Base-by-base conservation (phyloP, 2,329 filamentous ascomycete genomes). In the Fusarium sp. region DNA sequence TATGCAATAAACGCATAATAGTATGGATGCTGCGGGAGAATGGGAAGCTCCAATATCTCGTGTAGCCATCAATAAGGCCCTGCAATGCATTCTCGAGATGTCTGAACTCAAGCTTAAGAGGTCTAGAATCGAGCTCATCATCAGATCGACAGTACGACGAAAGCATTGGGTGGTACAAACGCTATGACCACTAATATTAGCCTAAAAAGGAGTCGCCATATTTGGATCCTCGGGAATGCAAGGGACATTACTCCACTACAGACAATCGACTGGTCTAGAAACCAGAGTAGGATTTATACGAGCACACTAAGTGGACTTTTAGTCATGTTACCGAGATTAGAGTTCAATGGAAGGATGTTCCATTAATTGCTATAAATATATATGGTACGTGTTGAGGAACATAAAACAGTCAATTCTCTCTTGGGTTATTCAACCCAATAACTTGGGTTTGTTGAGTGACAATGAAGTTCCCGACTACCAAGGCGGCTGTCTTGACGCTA, bases 391-490 rank as follows among this genome's bases (percentile, higher is more conserved):
- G 12, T n/a, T 12, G 4, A n/a, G 12, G 13, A n/a, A 15, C 17
- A 12, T 27, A 27, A n/a, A 27, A n/a, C 7, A 8, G 33, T 0
- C 4, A 12, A 15, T 36, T 6, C 2, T 17, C 17, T 15, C 22
- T 20, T 4, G 10, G 4, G 18, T 4, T 2, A 9, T 12, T 15
- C 4, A 27, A 0, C 4, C 18, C 13, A 15, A 4, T 1, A 4
- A 1, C 12, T 22, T 11, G 1, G 5, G 4, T 9, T 8, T 7
- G 3, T n/a, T 12, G 4, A n/a, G 36, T 25, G 12, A 47, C 17
- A 5, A 72, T 72, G 70, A 62, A 58, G 49, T 29, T 72, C 11
- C 27, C 41, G 1, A 20, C 17, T 2, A 42, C 42, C 10, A 67
- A 56, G 20, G 17, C 54, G 27, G 62, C 57, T 25, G 45, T 52